Evolutionary conservation across 129 eudicot species (phyloP), one percentile per base, ranked within the genome.

Genomic region (Flaveria bidentis): DNA sequence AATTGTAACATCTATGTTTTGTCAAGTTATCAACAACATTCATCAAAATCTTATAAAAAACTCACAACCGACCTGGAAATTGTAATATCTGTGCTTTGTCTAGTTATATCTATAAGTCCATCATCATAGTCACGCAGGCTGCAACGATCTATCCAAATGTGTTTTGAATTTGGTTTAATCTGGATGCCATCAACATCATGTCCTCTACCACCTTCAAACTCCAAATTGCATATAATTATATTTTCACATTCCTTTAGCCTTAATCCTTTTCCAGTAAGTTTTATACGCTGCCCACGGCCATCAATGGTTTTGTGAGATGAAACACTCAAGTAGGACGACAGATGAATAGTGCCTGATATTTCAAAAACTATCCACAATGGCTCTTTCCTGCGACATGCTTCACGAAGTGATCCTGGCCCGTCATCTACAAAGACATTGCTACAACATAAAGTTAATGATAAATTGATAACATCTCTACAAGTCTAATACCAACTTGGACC

Each of bases 111-210:
- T 51, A 93, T 93, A 52, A 88, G 92, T 28, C 98, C 98, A 80
- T 93, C 98, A 72, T 88, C 97, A 71, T 90, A 93, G 83, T 93
- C 98, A 67, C 80, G 83, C 41, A 93, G 86, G 79, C 92, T 86
- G 68, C 98, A 90, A 28, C 97, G 93, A 78, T 93, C 98, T 9
- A 93, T 93, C 98, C 97, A 88, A 60, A 93, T 90, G 71, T 93
- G 86, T 83, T 76, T 87, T 17, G 98, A 90, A 69, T 93, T 93
- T 2, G 97, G 98, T 85, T 93, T 93, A 65, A 93, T 93, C 44
- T 93, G 98, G 71, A 93, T 93, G 23, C 90, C 98, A 84, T 93
- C 98, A 72, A 90, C 91, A 85, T 93, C 98, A 77, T 90, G 87
- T 41, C 98, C 98, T 75, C 96, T 88, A 33, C 98, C 98, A 20